Conservation (phyloP, 139 green algal species). For the Parachlorella kessleri region DNA sequence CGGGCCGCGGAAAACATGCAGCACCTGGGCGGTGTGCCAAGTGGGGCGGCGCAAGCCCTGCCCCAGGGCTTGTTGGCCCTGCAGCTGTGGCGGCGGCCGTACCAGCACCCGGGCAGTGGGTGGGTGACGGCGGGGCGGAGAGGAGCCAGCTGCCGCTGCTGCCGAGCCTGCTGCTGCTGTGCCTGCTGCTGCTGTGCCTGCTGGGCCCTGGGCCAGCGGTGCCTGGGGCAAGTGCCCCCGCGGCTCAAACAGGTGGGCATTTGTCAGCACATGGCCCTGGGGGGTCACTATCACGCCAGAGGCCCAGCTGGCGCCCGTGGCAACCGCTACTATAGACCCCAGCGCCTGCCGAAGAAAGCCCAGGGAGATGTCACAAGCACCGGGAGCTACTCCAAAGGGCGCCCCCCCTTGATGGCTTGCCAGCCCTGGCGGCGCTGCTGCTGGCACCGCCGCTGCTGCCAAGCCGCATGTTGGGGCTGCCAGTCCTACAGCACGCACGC, state of each 20-base stretch:
- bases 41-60: background rate
- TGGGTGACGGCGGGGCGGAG: background rate
- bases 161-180: background rate
- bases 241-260: constrained; percentile 72
- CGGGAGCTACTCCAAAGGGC: background rate
- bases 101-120: background rate
- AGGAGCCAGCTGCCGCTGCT: background rate
- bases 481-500: background rate
- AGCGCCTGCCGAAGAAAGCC: too few relatives aligned
- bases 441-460: background rate
- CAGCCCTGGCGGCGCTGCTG: background rate
- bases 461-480: background rate
- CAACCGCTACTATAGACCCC: constrained; percentile 22
- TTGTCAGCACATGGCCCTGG: constrained; percentile 74
- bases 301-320: constrained; percentile 49
- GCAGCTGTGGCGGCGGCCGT: background rate
- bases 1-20: constrained; percentile 50
- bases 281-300: constrained; percentile 66
- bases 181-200: background rate
- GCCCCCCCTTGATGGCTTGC: background rate
- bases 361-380: too few relatives aligned
- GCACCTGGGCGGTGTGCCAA: constrained; percentile 20
- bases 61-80: background rate
- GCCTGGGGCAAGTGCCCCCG: too few relatives aligned
- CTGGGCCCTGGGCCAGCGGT: too few relatives aligned